Evolutionary conservation across 139 green algal genomes (phyloP), one percentile per base, ranked within the genome.

Genomic region (Pedinophyceae sp.): DNA sequence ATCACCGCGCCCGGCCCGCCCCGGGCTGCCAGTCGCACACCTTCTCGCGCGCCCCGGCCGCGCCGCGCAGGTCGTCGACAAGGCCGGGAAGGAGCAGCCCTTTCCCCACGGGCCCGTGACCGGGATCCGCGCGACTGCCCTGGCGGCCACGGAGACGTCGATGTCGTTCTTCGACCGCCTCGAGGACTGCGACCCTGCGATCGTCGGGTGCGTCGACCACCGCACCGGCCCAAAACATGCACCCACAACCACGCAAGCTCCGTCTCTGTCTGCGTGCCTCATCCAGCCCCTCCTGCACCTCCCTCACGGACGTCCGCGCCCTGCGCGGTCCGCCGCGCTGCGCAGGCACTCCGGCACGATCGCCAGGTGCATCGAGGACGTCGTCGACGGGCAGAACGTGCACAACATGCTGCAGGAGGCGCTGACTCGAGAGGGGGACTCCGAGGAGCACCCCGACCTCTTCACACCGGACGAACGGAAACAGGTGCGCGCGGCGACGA

Each of bases 91-190:
- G 34, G 34, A 43, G 13, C n/a, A n/a, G n/a, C n/a, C n/a, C n/a
- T n/a, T n/a, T n/a, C n/a, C n/a, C n/a, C n/a, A n/a, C n/a, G 34
- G 34, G 10, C 34, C 34, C 34, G 34, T 43, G 34, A 7, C 7
- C 34, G 4, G 22, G 5, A 22, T 55, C 49, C 15, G 15, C 49
- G 23, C n/a, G 20, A 6, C 6, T 6, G 16, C 20, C 23, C 20
- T 55, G 20, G n/a, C 27, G n/a, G 49, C 49, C 16, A 30, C 22
- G 24, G 29, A 19, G 5, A 30, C 23, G 5, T 41, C 49, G 15
- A 55, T 55, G 49, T 27, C 49, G 6, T 55, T 55, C 49, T 55
- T 55, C 49, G 49, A 55, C 49, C n/a, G 24, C 20, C 49, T 55
- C 20, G 24, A 40, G 49, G 20, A 38, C 5, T 19, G 6, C 5